Conservation (phyloP, 768 basidiomycete species). For the Termitomyces sp. region DNA sequence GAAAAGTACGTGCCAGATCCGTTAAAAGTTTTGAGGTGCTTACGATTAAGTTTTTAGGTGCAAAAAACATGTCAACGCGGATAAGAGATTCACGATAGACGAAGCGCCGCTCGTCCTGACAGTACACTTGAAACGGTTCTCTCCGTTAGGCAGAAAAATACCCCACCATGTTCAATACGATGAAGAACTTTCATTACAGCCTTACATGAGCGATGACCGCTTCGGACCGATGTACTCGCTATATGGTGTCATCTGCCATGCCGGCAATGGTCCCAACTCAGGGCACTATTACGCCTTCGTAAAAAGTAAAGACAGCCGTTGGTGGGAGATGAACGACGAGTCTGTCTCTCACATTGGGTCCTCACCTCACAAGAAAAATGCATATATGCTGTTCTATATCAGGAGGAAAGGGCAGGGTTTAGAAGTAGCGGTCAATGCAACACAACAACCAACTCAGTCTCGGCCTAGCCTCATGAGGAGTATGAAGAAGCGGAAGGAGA, state of each 20-base stretch:
- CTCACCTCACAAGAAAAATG: constrained; percentile 64
- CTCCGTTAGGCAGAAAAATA: constrained; percentile 85
- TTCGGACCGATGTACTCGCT: constrained; percentile 77
- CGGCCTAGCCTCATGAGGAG: constrained; percentile 37
- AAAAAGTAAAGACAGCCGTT: constrained; percentile 59
- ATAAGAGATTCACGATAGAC: constrained; percentile 86
- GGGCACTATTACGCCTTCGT: constrained; percentile 94
- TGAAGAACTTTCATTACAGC: constrained; percentile 62
- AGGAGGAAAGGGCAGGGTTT: constrained; percentile 72
- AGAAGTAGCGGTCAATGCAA: constrained; percentile 50
- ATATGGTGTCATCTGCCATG: constrained; percentile 91
- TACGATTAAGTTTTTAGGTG: constrained; percentile 47
- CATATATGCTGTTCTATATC: constrained; percentile 93
- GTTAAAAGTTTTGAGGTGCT: neutral
- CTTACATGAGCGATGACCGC: constrained; percentile 80
- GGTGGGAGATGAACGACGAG: constrained; percentile 97
- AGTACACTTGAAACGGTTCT: constrained; percentile 93
- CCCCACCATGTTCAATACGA: constrained; percentile 74
- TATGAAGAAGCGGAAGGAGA: constrained; percentile 42
- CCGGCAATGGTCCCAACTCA: constrained; percentile 87
- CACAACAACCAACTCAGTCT: constrained; percentile 16
- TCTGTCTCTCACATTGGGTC: constrained; percentile 39
- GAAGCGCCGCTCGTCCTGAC: constrained; percentile 86
- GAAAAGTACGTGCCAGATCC: constrained; percentile 69
- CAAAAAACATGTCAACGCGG: constrained; percentile 84